A percentile compares a stretch with the other conserved stretches of the same genome.
Conservation (phyloP, 2,329 filamentous ascomycete species). For the Microsporum ferrugineum region DNA sequence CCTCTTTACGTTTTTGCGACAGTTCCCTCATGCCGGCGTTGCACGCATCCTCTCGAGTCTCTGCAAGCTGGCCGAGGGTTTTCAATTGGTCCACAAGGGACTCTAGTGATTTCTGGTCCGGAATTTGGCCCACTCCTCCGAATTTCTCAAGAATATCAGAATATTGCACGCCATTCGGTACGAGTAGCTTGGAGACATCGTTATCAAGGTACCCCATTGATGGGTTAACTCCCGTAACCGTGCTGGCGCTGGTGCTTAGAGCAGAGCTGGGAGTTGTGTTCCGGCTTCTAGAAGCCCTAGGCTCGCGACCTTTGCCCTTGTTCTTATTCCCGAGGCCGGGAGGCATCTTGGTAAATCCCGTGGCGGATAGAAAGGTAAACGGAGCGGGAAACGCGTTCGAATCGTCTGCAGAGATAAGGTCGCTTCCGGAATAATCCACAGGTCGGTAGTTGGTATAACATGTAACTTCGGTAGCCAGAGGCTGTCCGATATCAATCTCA, state of each 20-base stretch:
- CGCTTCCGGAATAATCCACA: too few relatives aligned
- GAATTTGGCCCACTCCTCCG: slow-evolving; percentile 37
- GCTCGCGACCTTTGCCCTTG: slow-evolving; percentile 45
- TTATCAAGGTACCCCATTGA: slow-evolving; percentile 46
- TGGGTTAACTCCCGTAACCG: slow-evolving; percentile 23
- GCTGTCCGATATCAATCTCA: background rate
- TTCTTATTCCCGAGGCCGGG: slow-evolving; percentile 33
- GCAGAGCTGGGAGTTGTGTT: slow-evolving; percentile 53
- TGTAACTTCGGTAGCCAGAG: background rate
- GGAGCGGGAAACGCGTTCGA: background rate
- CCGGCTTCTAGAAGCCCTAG: slow-evolving; percentile 46
- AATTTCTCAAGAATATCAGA: slow-evolving; percentile 47
- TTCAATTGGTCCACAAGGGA: slow-evolving; percentile 45
- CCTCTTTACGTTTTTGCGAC: slow-evolving; percentile 46
- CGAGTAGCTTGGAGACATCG: slow-evolving; percentile 38
- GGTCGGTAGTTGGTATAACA: background rate
- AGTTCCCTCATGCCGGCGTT: slow-evolving; percentile 50
- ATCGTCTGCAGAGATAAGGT: background rate
- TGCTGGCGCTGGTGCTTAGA: slow-evolving; percentile 38
- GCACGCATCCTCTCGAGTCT: slow-evolving; percentile 46
- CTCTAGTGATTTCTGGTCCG: slow-evolving; percentile 38
- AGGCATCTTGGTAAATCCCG: slow-evolving; percentile 25
- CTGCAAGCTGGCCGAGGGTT: slow-evolving; percentile 46
- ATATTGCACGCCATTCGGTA: slow-evolving; percentile 41
- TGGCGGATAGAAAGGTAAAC: background rate